Percentiles rank a stretch among this genome's conserved stretches.
These are phyloP conservation scores for Blastobotrys aristatus DNA, from an alignment of 1,139 yeast genomes.

Conservation along the genomic window DNA sequence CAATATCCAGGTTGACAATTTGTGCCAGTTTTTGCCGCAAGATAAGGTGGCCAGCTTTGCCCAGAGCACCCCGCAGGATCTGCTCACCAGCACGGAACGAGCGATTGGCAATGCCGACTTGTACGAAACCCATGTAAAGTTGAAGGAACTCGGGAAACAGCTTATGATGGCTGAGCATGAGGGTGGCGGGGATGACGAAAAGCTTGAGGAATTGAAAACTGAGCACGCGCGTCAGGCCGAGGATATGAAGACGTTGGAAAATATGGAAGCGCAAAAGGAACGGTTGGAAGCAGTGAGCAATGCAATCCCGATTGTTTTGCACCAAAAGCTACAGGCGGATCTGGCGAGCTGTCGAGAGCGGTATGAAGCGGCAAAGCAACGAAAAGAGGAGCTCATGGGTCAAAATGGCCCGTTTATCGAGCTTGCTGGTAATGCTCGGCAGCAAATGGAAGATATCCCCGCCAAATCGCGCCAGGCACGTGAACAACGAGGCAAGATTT, in stretches of 20 bases:
- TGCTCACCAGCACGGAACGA: slow-evolving; percentile 73
- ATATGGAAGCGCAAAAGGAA: slow-evolving; percentile 19
- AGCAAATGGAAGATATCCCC: neutral
- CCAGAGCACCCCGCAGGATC: slow-evolving; percentile 65
- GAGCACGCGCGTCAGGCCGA: slow-evolving; percentile 26
- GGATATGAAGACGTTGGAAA: slow-evolving; percentile 2
- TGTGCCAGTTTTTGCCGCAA: slow-evolving; percentile 93
- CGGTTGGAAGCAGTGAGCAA: neutral
- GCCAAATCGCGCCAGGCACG: no score
- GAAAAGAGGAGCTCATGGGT: slow-evolving; percentile 25
- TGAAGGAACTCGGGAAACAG: slow-evolving; percentile 39
- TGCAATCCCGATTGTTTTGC: slow-evolving; percentile 5
- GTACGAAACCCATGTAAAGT: slow-evolving; percentile 49
- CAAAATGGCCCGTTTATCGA: slow-evolving; percentile 4
- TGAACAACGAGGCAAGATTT: neutral
- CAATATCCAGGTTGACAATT: slow-evolving; percentile 81
- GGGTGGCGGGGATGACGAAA: slow-evolving; percentile 12
- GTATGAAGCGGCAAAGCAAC: slow-evolving; percentile 42
- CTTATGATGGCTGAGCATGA: slow-evolving; percentile 13
- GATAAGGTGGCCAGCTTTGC: slow-evolving; percentile 95
- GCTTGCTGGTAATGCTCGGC: neutral
- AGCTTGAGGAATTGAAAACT: slow-evolving; percentile 34
- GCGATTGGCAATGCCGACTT: slow-evolving; percentile 67
- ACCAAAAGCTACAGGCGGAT: slow-evolving; percentile 9
- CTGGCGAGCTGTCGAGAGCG: slow-evolving; percentile 22